Evolutionary conservation across 192 early-diverging fungal species (phyloP), one percentile per base, ranked within the genome.

Genomic region (Coemansia sp.): DNA sequence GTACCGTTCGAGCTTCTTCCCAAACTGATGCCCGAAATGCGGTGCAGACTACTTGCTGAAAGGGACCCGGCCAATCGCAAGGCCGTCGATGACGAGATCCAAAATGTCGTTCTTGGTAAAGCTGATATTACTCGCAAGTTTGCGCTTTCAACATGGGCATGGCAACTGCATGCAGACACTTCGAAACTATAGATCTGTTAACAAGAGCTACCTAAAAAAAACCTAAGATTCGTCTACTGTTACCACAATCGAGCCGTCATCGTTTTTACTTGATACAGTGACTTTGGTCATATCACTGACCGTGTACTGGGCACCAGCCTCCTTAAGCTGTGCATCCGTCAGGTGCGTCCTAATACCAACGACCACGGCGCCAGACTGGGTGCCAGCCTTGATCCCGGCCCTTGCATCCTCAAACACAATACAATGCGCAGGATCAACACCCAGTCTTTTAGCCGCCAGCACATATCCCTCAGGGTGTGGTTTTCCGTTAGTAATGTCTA

Each of bases 391-490:
- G 3, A 61, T 63, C 0, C 74, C 74, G 0, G 74, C 74, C 18
- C 18, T 58, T 0, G 74, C 74, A 42, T 77, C 74, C n/a, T 77
- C 74, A 56, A 78, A 78, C 6, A 78, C 76, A 18, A 78, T 43
- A 10, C 76, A 78, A 2, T 52, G 2, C 7, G 7, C 25, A 0
- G 60, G 6, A 18, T 78, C 59, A 7, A 40, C 18, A 16, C 63
- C 59, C 45, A 72, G 39, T 16, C 26, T 34, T 49, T 48, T 40
- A 0, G 76, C 76, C 6, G 70, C 76, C 42, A 40, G n/a, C 1
- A 68, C 21, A 34, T 72, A 78, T 12, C 70, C 70, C 34, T 78
- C 76, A 2, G 76, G 70, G 37, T 59, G 20, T 4, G 76, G 76
- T 33, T 78, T 78, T 2, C 76, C 76, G 2, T 40, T 49, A 2